Conservation (phyloP, 768 basidiomycete species). For the Neoboletus brunneissimus region DNA sequence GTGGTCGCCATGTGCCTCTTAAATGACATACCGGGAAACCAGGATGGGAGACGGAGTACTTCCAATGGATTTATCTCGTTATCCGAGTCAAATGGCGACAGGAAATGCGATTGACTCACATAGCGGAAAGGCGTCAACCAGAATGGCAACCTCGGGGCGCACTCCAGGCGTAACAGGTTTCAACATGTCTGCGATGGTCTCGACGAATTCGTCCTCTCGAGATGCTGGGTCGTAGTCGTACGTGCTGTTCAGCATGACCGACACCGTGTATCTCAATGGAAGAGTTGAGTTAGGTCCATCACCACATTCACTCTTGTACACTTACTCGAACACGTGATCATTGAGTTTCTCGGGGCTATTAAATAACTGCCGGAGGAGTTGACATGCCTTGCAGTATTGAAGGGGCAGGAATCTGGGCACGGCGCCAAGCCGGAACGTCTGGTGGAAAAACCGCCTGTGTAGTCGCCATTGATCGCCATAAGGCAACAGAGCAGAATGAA, state of each 20-base stretch:
- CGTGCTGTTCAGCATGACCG: constrained; percentile 12
- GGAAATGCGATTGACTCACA: constrained; percentile 1
- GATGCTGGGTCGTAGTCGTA: constrained; percentile 18
- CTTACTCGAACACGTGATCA: constrained; percentile 34
- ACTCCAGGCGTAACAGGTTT: neutral
- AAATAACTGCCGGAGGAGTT: constrained; percentile 32
- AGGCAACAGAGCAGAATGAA: constrained; percentile 10
- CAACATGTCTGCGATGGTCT: neutral
- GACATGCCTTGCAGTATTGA: constrained; percentile 28
- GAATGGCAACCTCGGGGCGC: neutral
- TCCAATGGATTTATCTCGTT: neutral
- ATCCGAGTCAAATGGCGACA: neutral
- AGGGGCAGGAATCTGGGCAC: constrained; percentile 25
- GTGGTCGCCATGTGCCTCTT: constrained; percentile 1
- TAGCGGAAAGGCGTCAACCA: neutral
- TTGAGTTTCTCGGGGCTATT: constrained; percentile 31
- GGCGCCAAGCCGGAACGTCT: constrained; percentile 9
- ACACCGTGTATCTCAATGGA: constrained; percentile 9
- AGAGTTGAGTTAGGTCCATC: neutral
- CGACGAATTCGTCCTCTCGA: constrained; percentile 5
- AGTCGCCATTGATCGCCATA: constrained; percentile 27
- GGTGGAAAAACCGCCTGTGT: constrained; percentile 23
- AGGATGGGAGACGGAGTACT: constrained; percentile 9
- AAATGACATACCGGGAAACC: constrained; percentile 17
- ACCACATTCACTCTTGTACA: neutral